Conservation (phyloP, 2,329 filamentous ascomycete species). For the Teratosphaeria zuluensis region DNA sequence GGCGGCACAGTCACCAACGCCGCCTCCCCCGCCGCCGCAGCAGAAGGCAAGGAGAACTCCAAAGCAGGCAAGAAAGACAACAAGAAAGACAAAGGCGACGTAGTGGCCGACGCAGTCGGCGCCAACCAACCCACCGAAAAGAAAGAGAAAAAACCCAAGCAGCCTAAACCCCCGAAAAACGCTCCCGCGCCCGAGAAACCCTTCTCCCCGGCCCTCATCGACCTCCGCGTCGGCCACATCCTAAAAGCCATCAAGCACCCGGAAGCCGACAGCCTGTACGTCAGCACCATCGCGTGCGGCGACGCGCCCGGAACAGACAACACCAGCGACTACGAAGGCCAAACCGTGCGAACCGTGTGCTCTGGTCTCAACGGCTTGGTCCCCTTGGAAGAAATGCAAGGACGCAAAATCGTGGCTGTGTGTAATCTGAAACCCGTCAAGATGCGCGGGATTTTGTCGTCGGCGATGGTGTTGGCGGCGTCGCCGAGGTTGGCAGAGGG, state of each 20-base stretch:
- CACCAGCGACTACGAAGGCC: constrained; percentile 82
- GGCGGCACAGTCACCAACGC: constrained; percentile 35
- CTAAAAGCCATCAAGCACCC: constrained; percentile 93
- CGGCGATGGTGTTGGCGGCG: constrained; percentile 89
- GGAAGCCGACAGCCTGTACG: constrained; percentile 90
- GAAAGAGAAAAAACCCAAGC: constrained; percentile 73
- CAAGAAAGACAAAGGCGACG: constrained; percentile 38
- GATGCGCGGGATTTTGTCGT: constrained; percentile 80
- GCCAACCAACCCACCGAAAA: constrained; percentile 35
- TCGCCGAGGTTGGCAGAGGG: constrained; percentile 76
- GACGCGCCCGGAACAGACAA: constrained; percentile 79
- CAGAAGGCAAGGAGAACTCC: constrained; percentile 26
- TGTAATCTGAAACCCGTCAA: constrained; percentile 99
- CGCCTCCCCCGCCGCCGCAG: constrained; percentile 29
- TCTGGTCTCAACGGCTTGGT: constrained; percentile 90
- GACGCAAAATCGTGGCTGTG: constrained; percentile 86
- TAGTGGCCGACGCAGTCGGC: constrained; percentile 38
- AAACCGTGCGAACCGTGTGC: constrained; percentile 89
- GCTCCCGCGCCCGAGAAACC: constrained; percentile 58
- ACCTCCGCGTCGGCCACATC: constrained; percentile 93
- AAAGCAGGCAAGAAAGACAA: constrained; percentile 30
- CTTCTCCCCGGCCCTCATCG: constrained; percentile 75
- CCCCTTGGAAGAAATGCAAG: constrained; percentile 92
- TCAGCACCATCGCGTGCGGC: constrained; percentile 90
- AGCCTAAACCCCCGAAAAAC: constrained; percentile 59